Evolutionary conservation across 1,284 basidiomycete genomes (phyloP).

Genomic region (Irpex lacteus): DNA sequence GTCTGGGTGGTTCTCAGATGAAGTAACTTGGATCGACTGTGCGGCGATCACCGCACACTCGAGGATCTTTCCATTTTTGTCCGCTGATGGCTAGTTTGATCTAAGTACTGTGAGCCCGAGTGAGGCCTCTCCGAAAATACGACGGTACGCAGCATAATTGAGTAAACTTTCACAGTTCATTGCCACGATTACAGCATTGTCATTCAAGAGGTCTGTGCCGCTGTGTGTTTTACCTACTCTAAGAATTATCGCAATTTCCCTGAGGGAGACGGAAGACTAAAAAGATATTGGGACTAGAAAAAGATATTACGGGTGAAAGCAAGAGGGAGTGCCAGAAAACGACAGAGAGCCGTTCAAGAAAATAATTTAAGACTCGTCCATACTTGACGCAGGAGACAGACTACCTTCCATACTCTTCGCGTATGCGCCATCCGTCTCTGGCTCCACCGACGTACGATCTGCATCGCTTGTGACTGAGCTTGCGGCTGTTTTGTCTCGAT

Average conservation of each 20-base stretch:
- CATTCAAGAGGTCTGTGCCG: background rate
- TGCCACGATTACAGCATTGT: conserved; percentile 1
- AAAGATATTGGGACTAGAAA: conserved; percentile 1
- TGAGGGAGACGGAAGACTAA: background rate
- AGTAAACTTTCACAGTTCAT: background rate
- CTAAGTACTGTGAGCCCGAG: background rate
- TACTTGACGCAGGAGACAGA: conserved; percentile 29
- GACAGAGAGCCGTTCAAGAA: background rate
- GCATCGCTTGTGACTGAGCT: conserved; percentile 8
- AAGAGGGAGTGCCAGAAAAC: background rate
- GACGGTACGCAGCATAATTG: background rate
- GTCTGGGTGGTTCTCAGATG: background rate
- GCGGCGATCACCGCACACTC: background rate
- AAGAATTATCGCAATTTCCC: background rate
- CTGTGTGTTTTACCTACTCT: conserved; percentile 1
- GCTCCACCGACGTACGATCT: conserved; percentile 13
- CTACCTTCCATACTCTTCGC: conserved; percentile 29
- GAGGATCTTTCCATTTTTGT: background rate
- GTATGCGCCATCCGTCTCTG: conserved; percentile 19
- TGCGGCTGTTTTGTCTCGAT: conserved; percentile 6
- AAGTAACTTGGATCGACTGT: background rate
- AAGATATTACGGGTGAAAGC: background rate
- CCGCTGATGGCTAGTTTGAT: background rate
- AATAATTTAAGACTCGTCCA: conserved; percentile 30
- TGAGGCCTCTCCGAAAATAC: background rate